Evolutionary conservation across 2,329 filamentous ascomycete species (phyloP), one percentile per base, ranked within the genome.

Genomic region (Dactylellina cionopaga): DNA sequence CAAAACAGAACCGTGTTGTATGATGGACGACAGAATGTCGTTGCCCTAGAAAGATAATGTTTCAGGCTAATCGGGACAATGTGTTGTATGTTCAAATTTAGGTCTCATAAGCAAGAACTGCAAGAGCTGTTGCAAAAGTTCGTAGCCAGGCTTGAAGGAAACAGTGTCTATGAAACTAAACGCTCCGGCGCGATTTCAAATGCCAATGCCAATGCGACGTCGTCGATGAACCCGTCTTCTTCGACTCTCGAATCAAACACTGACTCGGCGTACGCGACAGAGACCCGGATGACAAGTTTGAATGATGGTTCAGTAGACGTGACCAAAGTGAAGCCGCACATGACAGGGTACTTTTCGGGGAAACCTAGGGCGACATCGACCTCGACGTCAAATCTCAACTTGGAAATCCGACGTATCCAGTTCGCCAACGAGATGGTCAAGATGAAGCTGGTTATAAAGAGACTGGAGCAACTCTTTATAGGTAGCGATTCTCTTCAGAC

Each of bases 401-500:
- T n/a, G 3, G 68, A 65, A 7, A 5, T 29, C 4, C 37, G 19
- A 10, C 49, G 55, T 7, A 15, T 59, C 13, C 62, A 74, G 13
- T 43, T 82, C 84, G 22, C 79, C 78, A 11, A 79, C 0, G 91
- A 94, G 11, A 88, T 87, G 75, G 85, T 90, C 4, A 92, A 87
- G 81, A 92, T 91, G 82, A 92, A 89, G 78, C 78, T 92, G 17
- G 89, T 94, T 0, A 92, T 94, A 1, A 85, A 87, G 59, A 85
- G 90, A 1, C 80, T 96, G 4, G 92, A 96, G 77, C 90, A 93
- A 74, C 84, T 96, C 1, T 96, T 95, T 74, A 92, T 91, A 0
- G 92, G 92, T 89, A 77, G 83, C 84, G 15, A 80, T 79, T 2
- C 81, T 81, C 3, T 80, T 82, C 77, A 78, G n/a, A 83, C 80